Conservation (phyloP, 345 rosid species). For the Aethionema arabicum region DNA sequence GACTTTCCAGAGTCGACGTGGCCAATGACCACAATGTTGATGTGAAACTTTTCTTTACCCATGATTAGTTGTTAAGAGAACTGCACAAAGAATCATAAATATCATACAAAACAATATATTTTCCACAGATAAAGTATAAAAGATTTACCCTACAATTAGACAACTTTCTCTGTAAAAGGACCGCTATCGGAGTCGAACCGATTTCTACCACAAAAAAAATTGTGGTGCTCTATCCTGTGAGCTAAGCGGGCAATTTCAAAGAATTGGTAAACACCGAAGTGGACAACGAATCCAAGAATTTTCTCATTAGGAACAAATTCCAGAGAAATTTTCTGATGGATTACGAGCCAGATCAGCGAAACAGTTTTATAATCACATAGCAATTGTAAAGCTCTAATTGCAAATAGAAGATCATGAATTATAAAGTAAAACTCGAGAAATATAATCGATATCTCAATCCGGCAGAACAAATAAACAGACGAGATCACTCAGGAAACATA, state of each 20-base stretch:
- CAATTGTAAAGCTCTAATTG: no score
- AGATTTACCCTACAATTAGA: no score
- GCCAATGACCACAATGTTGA: conserved; percentile 53
- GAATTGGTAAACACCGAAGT: background rate
- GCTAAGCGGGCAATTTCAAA: background rate
- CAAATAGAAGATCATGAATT: no score
- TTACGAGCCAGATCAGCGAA: no score
- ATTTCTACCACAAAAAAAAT: conserved; percentile 28
- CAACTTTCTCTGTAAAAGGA: background rate
- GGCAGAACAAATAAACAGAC: no score
- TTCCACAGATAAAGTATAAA: no score
- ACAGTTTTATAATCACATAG: no score
- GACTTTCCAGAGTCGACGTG: conserved; percentile 80
- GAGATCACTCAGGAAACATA: no score
- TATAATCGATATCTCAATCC: no score
- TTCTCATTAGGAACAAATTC: background rate
- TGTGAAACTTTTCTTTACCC: conserved; percentile 75
- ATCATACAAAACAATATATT: no score
- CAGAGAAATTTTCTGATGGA: no score
- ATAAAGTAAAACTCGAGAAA: no score
- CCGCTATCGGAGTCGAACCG: conserved; percentile 33
- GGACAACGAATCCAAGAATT: background rate
- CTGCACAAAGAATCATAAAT: background rate
- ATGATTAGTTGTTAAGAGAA: conserved; percentile 27
- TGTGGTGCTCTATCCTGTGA: background rate